Percentiles rank a stretch among this genome's conserved stretches.
Evolutionary conservation across 768 basidiomycete species (phyloP).

Genomic region (Hebeloma cylindrosporum): DNA sequence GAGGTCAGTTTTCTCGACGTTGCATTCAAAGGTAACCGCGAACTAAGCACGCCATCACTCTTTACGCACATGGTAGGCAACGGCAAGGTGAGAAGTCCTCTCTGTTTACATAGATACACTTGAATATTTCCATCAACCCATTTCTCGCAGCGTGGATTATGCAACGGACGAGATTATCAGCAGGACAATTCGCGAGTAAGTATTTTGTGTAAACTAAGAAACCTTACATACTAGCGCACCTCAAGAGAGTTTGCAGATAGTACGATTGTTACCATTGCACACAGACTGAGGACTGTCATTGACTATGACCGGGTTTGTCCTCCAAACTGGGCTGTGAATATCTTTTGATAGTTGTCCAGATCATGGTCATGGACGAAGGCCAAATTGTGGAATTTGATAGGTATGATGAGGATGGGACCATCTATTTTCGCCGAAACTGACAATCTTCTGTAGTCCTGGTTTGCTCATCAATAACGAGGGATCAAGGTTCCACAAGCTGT

Average conservation of each 20-base stretch:
- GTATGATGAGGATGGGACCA: conserved; percentile 23
- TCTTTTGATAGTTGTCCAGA: conserved; percentile 35
- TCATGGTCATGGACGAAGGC: conserved; percentile 76
- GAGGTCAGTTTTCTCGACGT: conserved; percentile 43
- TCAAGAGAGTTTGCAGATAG: conserved; percentile 73
- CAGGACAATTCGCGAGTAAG: conserved; percentile 75
- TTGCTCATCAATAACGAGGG: conserved; percentile 16
- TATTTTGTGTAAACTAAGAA: conserved; percentile 49
- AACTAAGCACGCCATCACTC: conserved; percentile 18
- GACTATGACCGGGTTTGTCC: conserved; percentile 79
- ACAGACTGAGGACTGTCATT: conserved; percentile 75
- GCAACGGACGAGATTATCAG: conserved; percentile 84
- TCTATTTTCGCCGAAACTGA: conserved; percentile 30
- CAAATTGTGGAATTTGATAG: conserved; percentile 72
- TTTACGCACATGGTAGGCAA: conserved; percentile 51
- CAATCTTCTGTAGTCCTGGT: conserved; percentile 12
- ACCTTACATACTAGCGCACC: conserved; percentile 49
- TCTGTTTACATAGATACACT: too few relatives aligned
- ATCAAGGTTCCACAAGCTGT: conserved; percentile 20
- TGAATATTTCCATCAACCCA: conserved; percentile 67
- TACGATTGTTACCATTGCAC: conserved; percentile 83
- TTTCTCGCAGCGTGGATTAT: conserved; percentile 60
- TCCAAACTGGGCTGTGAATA: neutral
- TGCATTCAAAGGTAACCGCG: neutral
- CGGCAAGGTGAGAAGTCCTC: conserved; percentile 30